Evolutionary conservation across 345 rosid genomes (phyloP).

Genomic region (Raphanus raphanistrum): DNA sequence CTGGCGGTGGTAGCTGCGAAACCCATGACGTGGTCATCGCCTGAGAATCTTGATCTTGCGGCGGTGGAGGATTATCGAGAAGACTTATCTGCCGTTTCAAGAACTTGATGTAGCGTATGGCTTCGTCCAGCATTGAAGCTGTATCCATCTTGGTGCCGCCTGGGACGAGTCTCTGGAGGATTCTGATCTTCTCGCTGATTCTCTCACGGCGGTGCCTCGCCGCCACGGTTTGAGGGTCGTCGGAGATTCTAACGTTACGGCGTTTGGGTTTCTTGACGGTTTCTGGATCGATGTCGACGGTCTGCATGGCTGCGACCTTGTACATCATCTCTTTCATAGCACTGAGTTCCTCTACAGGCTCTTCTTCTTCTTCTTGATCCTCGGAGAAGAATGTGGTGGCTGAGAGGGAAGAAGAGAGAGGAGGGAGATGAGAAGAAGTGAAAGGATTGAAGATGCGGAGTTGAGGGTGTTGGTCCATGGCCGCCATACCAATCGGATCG

Average conservation of each 20-base stretch:
- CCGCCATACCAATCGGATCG: conserved; percentile 41
- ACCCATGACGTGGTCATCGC: conserved; percentile 17
- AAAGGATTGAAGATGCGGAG: conserved; percentile 40
- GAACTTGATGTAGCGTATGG: conserved; percentile 90
- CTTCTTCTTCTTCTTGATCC: conserved; percentile 43
- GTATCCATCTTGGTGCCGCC: conserved; percentile 97
- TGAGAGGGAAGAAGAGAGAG: conserved; percentile 33
- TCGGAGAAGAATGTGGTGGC: conserved; percentile 24
- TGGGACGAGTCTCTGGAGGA: conserved; percentile 86
- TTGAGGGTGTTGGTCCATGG: conserved; percentile 45
- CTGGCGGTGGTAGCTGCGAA: conserved; percentile 25
- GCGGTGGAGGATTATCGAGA: conserved; percentile 35
- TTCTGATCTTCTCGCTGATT: conserved; percentile 88
- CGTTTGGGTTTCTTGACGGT: conserved; percentile 77
- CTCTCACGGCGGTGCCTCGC: conserved; percentile 90
- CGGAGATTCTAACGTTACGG: conserved; percentile 80
- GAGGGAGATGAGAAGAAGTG: conserved; percentile 32
- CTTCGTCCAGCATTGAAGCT: conserved; percentile 94
- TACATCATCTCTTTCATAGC: conserved; percentile 98
- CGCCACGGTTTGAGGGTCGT: conserved; percentile 94
- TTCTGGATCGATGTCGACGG: conserved; percentile 86
- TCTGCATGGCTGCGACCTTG: conserved; percentile 92
- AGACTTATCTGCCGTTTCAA: conserved; percentile 77
- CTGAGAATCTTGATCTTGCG: conserved; percentile 33
- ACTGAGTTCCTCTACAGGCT: conserved; percentile 72